phyloP scores from a whole-genome alignment of 2,329 filamentous ascomycete species.

The Exophiala aquamarina region DNA sequence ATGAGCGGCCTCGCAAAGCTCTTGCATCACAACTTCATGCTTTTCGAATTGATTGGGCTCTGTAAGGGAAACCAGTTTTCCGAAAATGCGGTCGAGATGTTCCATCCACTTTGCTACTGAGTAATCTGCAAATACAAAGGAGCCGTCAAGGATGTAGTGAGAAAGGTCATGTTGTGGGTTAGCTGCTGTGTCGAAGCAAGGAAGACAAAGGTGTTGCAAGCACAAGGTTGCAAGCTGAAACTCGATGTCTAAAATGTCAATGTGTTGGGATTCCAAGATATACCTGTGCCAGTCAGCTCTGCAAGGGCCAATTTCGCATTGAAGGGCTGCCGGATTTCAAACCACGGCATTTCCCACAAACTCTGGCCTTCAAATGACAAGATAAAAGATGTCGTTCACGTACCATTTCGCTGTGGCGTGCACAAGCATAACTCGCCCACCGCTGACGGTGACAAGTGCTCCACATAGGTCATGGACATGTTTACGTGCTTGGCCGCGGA shows the following conservation, averaged over 20 bases:
- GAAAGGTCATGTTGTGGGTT: slow-evolving; percentile 18
- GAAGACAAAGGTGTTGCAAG: slow-evolving; percentile 36
- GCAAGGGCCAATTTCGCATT: no score
- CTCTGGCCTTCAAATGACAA: no score
- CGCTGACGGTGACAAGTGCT: slow-evolving; percentile 38
- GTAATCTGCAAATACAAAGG: slow-evolving; percentile 43
- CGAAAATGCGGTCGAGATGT: slow-evolving; percentile 33
- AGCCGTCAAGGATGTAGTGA: slow-evolving; percentile 26
- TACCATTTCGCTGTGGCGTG: slow-evolving; percentile 41
- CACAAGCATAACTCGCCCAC: slow-evolving; percentile 38
- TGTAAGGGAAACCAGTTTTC: slow-evolving; percentile 8
- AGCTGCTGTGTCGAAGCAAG: slow-evolving; percentile 31
- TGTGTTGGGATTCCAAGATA: slow-evolving; percentile 22
- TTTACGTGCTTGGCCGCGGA: slow-evolving; percentile 29
- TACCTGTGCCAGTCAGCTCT: not conserved
- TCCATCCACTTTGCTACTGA: slow-evolving; percentile 36
- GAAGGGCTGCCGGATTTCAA: no score
- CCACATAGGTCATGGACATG: slow-evolving; percentile 37
- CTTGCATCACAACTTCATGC: slow-evolving; percentile 2
- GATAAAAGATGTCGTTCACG: not conserved
- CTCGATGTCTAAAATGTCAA: slow-evolving; percentile 30
- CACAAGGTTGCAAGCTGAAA: slow-evolving; percentile 36
- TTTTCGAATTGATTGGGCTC: not conserved
- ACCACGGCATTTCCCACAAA: no score
- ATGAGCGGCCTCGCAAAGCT: slow-evolving; percentile 14